phyloP scores from a whole-genome alignment of 176 grass and related monocot genomes.

The Oryza coarctata region DNA sequence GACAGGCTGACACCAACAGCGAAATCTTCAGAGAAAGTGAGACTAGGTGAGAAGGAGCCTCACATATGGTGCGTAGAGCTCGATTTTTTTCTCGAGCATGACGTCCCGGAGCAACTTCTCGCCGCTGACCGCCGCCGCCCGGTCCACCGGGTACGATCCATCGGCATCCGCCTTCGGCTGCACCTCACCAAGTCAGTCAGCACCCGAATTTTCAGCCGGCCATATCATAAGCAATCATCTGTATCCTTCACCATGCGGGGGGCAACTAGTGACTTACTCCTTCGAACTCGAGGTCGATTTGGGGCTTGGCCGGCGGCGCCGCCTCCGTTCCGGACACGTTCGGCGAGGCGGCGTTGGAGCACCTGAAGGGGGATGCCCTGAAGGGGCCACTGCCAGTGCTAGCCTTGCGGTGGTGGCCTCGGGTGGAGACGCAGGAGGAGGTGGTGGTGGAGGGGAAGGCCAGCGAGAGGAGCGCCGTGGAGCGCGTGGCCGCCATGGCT shows the following conservation, averaged over 20 bases:
- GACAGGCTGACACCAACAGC: neutral
- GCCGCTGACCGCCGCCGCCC: slow-evolving; percentile 52
- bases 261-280: slow-evolving; percentile 30
- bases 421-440: slow-evolving; percentile 18
- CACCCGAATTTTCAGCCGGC: too few species aligned
- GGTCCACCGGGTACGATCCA: slow-evolving; percentile 65
- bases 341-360: slow-evolving; percentile 43
- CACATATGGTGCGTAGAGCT: slow-evolving; percentile 89
- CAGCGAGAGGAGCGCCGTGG: slow-evolving; percentile 38
- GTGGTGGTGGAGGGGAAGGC: neutral
- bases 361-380: slow-evolving; percentile 18
- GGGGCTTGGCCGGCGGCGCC: slow-evolving; percentile 43
- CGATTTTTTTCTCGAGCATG: slow-evolving; percentile 82
- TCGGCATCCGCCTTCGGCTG: slow-evolving; percentile 69
- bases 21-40: neutral
- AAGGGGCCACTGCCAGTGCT: neutral
- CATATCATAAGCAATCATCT: neutral
- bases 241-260: too few species aligned
- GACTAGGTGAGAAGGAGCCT: neutral
- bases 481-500: slow-evolving; percentile 68
- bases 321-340: slow-evolving; percentile 25
- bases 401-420: neutral
- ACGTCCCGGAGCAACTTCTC: slow-evolving; percentile 87
- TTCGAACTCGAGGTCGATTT: slow-evolving; percentile 82
- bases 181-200: neutral